These are phyloP conservation scores for Fraxinus latifolia DNA, from an alignment of 305 asterid genomes.

Conservation along the genomic window DNA sequence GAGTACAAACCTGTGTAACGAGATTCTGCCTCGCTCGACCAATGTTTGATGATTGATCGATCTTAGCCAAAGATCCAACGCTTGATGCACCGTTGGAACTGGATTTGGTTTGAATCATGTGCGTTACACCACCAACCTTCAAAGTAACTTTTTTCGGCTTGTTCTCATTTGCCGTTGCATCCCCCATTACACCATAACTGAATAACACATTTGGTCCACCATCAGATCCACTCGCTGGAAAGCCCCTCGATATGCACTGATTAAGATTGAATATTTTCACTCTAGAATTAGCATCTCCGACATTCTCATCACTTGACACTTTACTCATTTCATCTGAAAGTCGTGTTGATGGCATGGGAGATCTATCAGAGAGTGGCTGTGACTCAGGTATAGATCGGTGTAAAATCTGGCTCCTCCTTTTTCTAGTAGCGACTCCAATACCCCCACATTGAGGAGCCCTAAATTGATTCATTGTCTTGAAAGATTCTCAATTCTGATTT, in stretches of 20 bases:
- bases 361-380: conserved; percentile 43
- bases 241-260: conserved; percentile 72
- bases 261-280: conserved; percentile 73
- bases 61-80: conserved; percentile 42
- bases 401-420: conserved; percentile 71
- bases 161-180: conserved; percentile 53
- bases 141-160: conserved; percentile 67
- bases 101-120: conserved; percentile 69
- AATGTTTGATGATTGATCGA: conserved; percentile 42
- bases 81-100: conserved; percentile 51
- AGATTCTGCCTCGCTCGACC: conserved; percentile 45
- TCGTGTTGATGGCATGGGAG: conserved; percentile 55
- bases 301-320: conserved; percentile 72
- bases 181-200: conserved; percentile 38
- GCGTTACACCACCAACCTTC: conserved; percentile 83
- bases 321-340: conserved; percentile 56
- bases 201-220: conserved; percentile 34
- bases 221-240: conserved; percentile 37
- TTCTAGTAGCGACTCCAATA: conserved; percentile 44
- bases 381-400: conserved; percentile 74
- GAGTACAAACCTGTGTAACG: conserved; percentile 11
- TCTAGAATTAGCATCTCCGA: conserved; percentile 51
- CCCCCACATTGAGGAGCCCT: conserved; percentile 48
- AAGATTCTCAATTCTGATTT: conserved; percentile 2
- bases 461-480: conserved; percentile 56